Conservation (phyloP, 768 basidiomycete genomes). For the Trichaptum fuscoviolaceum region DNA sequence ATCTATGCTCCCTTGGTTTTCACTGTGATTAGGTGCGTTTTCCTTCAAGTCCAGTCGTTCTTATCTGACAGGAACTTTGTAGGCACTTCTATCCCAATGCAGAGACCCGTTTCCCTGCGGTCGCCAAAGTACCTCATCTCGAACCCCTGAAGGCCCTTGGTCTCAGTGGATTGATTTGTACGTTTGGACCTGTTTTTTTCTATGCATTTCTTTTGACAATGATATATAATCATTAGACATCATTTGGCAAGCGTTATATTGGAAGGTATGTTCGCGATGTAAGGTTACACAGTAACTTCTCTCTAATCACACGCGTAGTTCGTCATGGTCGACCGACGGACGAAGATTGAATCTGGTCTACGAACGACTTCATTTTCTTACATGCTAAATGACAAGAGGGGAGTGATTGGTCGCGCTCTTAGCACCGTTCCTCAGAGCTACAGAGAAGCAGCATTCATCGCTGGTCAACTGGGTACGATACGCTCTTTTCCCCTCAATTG, state of each 20-base stretch:
- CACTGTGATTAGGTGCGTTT: constrained; percentile 76
- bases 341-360: constrained; percentile 88
- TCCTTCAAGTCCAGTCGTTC: constrained; percentile 1
- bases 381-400: constrained; percentile 83
- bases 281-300: not conserved
- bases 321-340: constrained; percentile 80
- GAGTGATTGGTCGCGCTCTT: constrained; percentile 71
- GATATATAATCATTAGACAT: constrained; percentile 50
- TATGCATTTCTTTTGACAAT: constrained; percentile 9
- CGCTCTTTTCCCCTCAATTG: constrained; percentile 8
- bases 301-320: constrained; percentile 41
- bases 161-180: constrained; percentile 80
- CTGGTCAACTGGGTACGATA: constrained; percentile 69
- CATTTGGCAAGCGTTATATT: constrained; percentile 90
- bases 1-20: constrained; percentile 90
- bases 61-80: not conserved
- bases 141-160: constrained; percentile 68
- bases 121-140: constrained; percentile 63
- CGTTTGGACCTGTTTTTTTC: constrained; percentile 26
- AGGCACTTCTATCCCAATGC: constrained; percentile 89
- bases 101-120: constrained; percentile 79
- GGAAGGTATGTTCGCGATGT: constrained; percentile 54
- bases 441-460: constrained; percentile 74
- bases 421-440: constrained; percentile 53
- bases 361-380: constrained; percentile 87